Evolutionary conservation across 768 basidiomycete species (phyloP), one percentile per base, ranked within the genome.

Genomic region (Ramaria sp.): DNA sequence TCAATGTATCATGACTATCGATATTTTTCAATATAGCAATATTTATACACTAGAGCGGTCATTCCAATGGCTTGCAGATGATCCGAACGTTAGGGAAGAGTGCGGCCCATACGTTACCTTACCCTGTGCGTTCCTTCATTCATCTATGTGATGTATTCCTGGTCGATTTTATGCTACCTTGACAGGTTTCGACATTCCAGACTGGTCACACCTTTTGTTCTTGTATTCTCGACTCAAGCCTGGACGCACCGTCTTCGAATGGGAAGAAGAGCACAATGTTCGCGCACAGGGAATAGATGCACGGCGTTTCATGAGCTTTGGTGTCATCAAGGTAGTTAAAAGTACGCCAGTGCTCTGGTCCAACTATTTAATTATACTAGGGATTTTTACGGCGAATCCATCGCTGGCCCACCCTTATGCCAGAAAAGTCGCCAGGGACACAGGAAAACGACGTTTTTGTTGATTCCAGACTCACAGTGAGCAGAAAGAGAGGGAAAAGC

Each of bases 1-100:
- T 65, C 91, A 96, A 70, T 92, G 94, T 39, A 82, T 96, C 59
- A 92, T 98, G 87, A 87, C 83, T 58, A 82, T 94, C 52, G 96
- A 99, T 70, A 90, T 98, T 42, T 99, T 99, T 66, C 94, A 96
- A 66, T 95, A 86, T 66, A 92, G 92, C 15, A 98, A 98, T 67
- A 91, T 95, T 83, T 99, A 99, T 65, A 92, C 91, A 0, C 74
- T 93, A 25, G 80, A 86, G 50, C 88, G 86, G 61, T 85, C 82
- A 57, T 81, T 96, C 22, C 83, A 91, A 61, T 90, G 86, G 78
- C 78, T 96, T 32, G 90, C 87, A 13, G 81, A 87, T 48, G 90
- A 94, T 64, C 68, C 74, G 3, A 85, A 90, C 62, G 89, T 97
- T 47, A 81, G 81, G 55, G 76, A 83, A 13, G 95, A 99, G 71